Evolutionary conservation across 2,329 filamentous ascomycete species (phyloP).

Genomic region (Pseudofabraea citricarpa): DNA sequence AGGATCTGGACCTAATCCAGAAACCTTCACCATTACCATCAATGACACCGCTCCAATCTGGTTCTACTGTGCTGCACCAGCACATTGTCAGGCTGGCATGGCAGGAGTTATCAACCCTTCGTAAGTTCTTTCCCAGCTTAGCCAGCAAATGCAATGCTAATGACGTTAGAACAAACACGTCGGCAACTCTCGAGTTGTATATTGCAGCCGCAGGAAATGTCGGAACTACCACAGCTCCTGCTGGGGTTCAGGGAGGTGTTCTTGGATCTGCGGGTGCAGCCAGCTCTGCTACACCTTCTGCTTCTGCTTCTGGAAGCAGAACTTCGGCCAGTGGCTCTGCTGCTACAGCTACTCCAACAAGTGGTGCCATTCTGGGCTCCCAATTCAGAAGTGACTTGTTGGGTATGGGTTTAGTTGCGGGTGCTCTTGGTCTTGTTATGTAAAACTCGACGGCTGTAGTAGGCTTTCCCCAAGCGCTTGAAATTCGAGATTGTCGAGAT

Average conservation of each 20-base stretch:
- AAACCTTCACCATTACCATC: constrained; percentile 37
- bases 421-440: too few species aligned
- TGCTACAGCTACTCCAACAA: constrained; percentile 1
- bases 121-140: constrained; percentile 18
- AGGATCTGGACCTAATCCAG: constrained; percentile 11
- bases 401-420: background rate
- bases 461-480: too few species aligned
- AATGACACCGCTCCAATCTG: constrained; percentile 36
- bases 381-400: background rate
- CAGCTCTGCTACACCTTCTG: constrained; percentile 1
- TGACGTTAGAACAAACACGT: constrained; percentile 9
- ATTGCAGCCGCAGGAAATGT: constrained; percentile 10
- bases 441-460: too few species aligned
- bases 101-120: constrained; percentile 36
- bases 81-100: constrained; percentile 39
- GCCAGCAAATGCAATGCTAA: background rate
- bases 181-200: constrained; percentile 12
- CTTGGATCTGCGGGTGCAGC: constrained; percentile 6
- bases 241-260: constrained; percentile 15
- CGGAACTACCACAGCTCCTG: constrained; percentile 5
- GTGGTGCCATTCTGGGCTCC: background rate
- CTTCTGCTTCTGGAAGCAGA: background rate
- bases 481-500: too few species aligned
- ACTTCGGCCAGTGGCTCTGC: constrained; percentile 4
- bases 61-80: constrained; percentile 35